Conservation (phyloP, 2,329 filamentous ascomycete species). For the Ascochyta koolunga region DNA sequence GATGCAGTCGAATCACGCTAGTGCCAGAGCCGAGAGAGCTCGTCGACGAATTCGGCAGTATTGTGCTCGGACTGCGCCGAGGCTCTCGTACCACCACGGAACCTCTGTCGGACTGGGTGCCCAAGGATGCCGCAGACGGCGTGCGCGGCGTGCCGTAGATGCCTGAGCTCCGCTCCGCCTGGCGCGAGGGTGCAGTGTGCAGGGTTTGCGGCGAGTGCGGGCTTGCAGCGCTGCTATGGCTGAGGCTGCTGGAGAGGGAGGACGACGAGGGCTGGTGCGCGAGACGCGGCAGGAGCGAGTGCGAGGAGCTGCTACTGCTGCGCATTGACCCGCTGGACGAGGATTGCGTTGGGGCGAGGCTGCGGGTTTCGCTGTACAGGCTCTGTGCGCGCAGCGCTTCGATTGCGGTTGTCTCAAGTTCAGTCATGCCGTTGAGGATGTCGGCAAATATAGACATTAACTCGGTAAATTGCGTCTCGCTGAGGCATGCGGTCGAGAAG, state of each 20-base stretch:
- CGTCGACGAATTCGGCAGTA: conserved; percentile 39
- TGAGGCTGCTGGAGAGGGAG: conserved; percentile 22
- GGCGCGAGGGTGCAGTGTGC: conserved; percentile 39
- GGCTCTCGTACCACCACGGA: conserved; percentile 30
- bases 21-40: conserved; percentile 37
- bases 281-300: conserved; percentile 34
- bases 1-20: conserved; percentile 36
- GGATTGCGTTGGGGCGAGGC: conserved; percentile 42
- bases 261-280: conserved; percentile 29
- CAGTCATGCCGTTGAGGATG: conserved; percentile 76
- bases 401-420: conserved; percentile 63
- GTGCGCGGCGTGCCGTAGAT: conserved; percentile 31
- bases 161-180: conserved; percentile 28
- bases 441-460: conserved; percentile 87
- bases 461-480: conserved; percentile 72
- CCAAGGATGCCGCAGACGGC: conserved; percentile 32
- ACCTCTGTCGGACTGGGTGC: conserved; percentile 31
- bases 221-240: conserved; percentile 18
- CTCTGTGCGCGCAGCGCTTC: conserved; percentile 46
- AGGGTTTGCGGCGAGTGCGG: conserved; percentile 36
- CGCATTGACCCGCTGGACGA: conserved; percentile 15
- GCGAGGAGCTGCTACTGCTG: conserved; percentile 27
- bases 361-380: conserved; percentile 37
- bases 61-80: conserved; percentile 37
- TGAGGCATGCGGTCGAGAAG: conserved; percentile 74